Conservation (phyloP, 2,329 filamentous ascomycete species). For the Arthroderma sp. region DNA sequence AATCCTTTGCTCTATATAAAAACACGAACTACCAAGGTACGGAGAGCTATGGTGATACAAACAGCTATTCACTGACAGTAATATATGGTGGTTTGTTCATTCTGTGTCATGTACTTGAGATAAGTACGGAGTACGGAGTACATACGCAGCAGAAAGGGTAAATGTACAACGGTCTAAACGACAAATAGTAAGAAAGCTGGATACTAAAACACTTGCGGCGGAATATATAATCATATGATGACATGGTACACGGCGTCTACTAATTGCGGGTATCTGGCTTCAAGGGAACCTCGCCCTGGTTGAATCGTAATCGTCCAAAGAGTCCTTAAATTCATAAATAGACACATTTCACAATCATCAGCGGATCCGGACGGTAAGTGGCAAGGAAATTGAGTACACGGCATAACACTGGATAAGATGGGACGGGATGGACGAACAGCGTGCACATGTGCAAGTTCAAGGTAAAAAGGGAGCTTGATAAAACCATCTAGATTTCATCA, state of each 20-base stretch:
- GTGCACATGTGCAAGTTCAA: not conserved
- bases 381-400: not conserved
- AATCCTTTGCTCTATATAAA: no score
- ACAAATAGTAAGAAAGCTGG: not conserved
- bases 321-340: not conserved
- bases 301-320: not conserved
- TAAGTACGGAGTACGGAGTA: not conserved
- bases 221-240: not conserved
- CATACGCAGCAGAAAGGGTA: not conserved
- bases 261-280: not conserved
- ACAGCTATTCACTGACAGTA: no score
- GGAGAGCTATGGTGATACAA: no score
- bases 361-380: not conserved
- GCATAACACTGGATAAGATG: slow-evolving; percentile 17
- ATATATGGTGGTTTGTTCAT: no score
- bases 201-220: not conserved
- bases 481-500: slow-evolving; percentile 2
- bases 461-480: not conserved
- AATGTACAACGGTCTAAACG: not conserved
- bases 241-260: not conserved
- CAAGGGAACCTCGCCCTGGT: not conserved
- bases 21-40: no score
- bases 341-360: slow-evolving; percentile 3
- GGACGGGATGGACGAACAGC: not conserved
- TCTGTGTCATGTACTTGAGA: not conserved